Percentiles rank a stretch among this genome's conserved stretches.
phyloP scores from a whole-genome alignment of 2,329 filamentous ascomycete species.

The Exophiala dermatitidis region DNA sequence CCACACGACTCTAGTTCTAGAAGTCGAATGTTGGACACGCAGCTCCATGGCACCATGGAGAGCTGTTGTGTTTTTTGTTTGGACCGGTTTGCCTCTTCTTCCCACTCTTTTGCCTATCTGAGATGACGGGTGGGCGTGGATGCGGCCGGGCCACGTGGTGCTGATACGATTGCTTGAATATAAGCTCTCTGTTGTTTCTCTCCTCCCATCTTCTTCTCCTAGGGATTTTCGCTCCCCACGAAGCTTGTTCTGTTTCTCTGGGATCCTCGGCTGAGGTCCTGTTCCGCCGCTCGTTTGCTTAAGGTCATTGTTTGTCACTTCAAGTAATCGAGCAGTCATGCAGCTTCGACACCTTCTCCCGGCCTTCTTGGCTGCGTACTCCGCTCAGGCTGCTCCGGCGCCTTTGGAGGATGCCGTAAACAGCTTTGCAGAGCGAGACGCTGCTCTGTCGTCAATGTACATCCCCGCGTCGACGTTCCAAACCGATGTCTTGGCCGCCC shows the following conservation, averaged over 20 bases:
- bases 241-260: conserved; percentile 5
- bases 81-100: not conserved
- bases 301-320: not conserved
- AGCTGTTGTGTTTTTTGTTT: conserved; percentile 2
- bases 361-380: conserved; percentile 12
- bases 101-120: conserved; percentile 1
- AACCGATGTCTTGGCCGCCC: conserved; percentile 32
- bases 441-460: conserved; percentile 8
- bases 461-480: conserved; percentile 16
- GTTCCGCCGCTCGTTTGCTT: conserved; percentile 8
- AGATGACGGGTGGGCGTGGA: conserved; percentile 11
- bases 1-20: conserved; percentile 3
- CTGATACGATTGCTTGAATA: not conserved
- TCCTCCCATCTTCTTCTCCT: not conserved
- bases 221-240: conserved; percentile 7
- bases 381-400: conserved; percentile 8
- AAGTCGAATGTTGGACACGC: not conserved
- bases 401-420: conserved; percentile 2
- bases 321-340: conserved; percentile 3
- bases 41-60: not conserved
- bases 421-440: conserved; percentile 9
- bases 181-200: not conserved
- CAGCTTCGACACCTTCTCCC: conserved; percentile 13
- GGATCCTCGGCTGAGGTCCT: conserved; percentile 5
- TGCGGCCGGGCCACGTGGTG: conserved; percentile 7